Conservation (phyloP, 2,329 filamentous ascomycete species). For the Plenodomus lindquistii region DNA sequence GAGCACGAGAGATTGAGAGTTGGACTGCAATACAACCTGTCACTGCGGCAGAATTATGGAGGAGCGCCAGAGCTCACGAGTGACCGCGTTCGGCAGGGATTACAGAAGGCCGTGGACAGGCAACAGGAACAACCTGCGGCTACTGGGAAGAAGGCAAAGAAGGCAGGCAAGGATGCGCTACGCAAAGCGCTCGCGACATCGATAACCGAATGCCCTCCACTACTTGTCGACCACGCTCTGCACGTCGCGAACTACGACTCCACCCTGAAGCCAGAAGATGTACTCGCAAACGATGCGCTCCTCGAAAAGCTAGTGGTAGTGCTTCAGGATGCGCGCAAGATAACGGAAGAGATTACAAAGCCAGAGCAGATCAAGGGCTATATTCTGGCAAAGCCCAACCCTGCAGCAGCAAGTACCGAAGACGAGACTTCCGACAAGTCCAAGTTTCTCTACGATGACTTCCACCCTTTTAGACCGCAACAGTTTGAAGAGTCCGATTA, state of each 20-base stretch:
- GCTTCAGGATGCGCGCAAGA: conserved; percentile 69
- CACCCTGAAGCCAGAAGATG: conserved; percentile 66
- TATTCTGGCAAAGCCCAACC: conserved; percentile 73
- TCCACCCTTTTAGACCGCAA: conserved; percentile 85
- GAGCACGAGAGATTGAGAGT: conserved; percentile 82
- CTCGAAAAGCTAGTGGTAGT: conserved; percentile 70
- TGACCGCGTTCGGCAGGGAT: conserved; percentile 69
- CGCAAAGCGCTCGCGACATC: conserved; percentile 79
- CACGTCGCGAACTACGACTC: conserved; percentile 71
- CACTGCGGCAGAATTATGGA: conserved; percentile 80
- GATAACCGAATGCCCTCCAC: conserved; percentile 86
- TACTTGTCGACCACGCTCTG: conserved; percentile 85
- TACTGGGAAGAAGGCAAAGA: conserved; percentile 68
- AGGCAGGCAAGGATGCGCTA: conserved; percentile 74
- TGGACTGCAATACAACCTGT: conserved; percentile 77
- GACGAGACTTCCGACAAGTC: conserved; percentile 49
- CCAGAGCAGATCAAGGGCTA: conserved; percentile 74
- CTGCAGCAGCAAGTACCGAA: conserved; percentile 39
- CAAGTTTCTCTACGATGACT: conserved; percentile 82
- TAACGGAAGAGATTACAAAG: conserved; percentile 70
- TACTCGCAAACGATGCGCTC: conserved; percentile 67
- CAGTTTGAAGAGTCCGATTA: conserved; percentile 74
- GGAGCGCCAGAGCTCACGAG: conserved; percentile 76
- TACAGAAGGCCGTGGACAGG: conserved; percentile 68
- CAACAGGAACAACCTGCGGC: conserved; percentile 56